A percentile compares a stretch with the other conserved stretches of the same genome.
Evolutionary conservation across 1,284 basidiomycete genomes (phyloP).

Genomic region (Irpex rosettiformis): DNA sequence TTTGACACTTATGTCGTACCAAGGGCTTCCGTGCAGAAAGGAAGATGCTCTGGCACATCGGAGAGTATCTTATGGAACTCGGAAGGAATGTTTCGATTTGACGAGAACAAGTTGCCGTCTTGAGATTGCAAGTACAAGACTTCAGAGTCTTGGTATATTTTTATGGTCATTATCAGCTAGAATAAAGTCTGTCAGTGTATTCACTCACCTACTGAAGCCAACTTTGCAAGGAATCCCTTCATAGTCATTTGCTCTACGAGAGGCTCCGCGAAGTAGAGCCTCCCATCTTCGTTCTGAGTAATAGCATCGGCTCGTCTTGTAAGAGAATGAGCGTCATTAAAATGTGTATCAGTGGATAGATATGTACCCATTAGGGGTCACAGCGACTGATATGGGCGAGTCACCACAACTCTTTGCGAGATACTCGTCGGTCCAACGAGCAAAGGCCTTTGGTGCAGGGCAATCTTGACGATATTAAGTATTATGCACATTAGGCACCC

Average conservation of each 20-base stretch:
- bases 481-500: not conserved
- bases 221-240: constrained; percentile 46
- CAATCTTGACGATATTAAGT: constrained; percentile 14
- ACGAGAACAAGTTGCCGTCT: constrained; percentile 80
- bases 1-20: no score
- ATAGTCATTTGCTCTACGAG: constrained; percentile 66
- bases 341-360: not conserved
- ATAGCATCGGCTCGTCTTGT: constrained; percentile 78
- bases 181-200: not conserved
- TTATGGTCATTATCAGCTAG: constrained; percentile 15
- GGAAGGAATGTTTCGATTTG: constrained; percentile 37
- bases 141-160: constrained; percentile 28
- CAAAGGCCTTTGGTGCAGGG: constrained; percentile 40
- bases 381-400: constrained; percentile 63
- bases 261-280: constrained; percentile 79
- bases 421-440: constrained; percentile 64
- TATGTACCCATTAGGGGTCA: constrained; percentile 82
- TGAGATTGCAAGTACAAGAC: constrained; percentile 85
- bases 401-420: constrained; percentile 54
- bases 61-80: constrained; percentile 60
- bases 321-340: not conserved
- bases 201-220: constrained; percentile 32
- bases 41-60: constrained; percentile 64
- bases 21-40: constrained; percentile 75
- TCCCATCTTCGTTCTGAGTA: constrained; percentile 48